Evolutionary conservation across 2,329 filamentous ascomycete species (phyloP).

Genomic region (Aspergillus candidus): DNA sequence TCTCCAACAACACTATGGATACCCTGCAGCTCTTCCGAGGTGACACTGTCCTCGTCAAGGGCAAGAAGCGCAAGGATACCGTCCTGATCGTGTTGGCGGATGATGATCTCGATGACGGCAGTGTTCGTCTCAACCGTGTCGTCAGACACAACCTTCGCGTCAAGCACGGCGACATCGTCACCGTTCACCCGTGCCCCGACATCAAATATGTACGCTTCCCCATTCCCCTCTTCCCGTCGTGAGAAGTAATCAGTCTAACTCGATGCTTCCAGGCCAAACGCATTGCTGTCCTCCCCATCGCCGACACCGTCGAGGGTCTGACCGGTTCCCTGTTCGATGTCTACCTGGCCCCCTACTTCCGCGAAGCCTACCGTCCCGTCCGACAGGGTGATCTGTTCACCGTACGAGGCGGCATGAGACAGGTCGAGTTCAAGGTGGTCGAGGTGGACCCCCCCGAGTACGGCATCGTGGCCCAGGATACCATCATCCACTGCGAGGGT

Average conservation of each 20-base stretch:
- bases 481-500: constrained; percentile 97
- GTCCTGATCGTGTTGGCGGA: constrained; percentile 96
- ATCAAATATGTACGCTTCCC: constrained; percentile 92
- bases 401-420: constrained; percentile 94
- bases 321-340: constrained; percentile 98
- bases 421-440: constrained; percentile 99
- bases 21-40: constrained; percentile 96
- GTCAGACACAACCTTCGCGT: constrained; percentile 97
- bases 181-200: constrained; percentile 93
- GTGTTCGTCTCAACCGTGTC: constrained; percentile 94
- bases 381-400: constrained; percentile 97
- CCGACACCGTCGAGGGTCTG: constrained; percentile 94
- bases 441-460: constrained; percentile 98
- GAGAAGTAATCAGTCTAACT: neutral
- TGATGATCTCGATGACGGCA: constrained; percentile 96
- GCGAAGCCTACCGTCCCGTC: constrained; percentile 95
- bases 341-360: constrained; percentile 98
- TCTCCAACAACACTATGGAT: constrained; percentile 99
- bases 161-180: constrained; percentile 97
- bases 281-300: constrained; percentile 95
- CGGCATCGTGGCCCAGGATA: constrained; percentile 97
- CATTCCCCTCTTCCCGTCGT: neutral
- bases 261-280: constrained; percentile 72
- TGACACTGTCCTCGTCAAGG: constrained; percentile 95
- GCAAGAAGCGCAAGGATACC: constrained; percentile 99